Conservation (phyloP, 768 basidiomycete genomes). For the Boletus vinaceobasis region DNA sequence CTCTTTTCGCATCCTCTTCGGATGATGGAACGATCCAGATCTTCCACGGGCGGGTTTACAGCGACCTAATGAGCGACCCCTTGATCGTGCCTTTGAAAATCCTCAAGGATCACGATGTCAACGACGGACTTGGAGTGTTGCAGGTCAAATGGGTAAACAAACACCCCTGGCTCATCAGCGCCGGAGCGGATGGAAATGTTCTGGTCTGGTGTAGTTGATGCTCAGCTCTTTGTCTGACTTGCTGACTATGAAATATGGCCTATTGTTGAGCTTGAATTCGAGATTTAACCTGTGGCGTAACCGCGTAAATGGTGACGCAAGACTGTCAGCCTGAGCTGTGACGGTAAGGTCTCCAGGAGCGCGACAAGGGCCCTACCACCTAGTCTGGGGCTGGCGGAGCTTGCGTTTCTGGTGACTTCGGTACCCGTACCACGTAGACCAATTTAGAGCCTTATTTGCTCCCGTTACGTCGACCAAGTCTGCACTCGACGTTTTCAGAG, state of each 20-base stretch:
- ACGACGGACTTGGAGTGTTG: constrained; percentile 86
- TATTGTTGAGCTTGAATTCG: constrained; percentile 24
- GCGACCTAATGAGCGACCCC: constrained; percentile 95
- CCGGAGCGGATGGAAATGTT: constrained; percentile 88
- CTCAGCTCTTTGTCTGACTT: constrained; percentile 30
- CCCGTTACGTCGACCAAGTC: constrained; percentile 4
- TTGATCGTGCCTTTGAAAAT: constrained; percentile 98
- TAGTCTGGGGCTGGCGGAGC: not conserved
- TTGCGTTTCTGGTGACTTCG: not conserved
- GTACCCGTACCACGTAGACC: not conserved
- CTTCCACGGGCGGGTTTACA: constrained; percentile 94
- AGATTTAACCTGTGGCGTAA: constrained; percentile 14
- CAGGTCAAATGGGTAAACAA: constrained; percentile 85
- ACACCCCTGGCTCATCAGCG: constrained; percentile 90
- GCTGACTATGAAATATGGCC: constrained; percentile 20
- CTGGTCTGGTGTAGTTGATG: constrained; percentile 81
- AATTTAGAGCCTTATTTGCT: constrained; percentile 6
- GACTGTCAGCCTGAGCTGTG: constrained; percentile 6
- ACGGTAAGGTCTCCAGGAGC: constrained; percentile 5
- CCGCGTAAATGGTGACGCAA: constrained; percentile 11
- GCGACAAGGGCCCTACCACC: constrained; percentile 3
- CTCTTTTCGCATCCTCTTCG: constrained; percentile 93
- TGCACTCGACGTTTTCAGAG: not conserved
- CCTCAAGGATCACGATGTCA: constrained; percentile 83
- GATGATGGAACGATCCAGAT: constrained; percentile 97